Conservation (phyloP, 2,329 filamentous ascomycete genomes). For the Colletotrichum magnum region DNA sequence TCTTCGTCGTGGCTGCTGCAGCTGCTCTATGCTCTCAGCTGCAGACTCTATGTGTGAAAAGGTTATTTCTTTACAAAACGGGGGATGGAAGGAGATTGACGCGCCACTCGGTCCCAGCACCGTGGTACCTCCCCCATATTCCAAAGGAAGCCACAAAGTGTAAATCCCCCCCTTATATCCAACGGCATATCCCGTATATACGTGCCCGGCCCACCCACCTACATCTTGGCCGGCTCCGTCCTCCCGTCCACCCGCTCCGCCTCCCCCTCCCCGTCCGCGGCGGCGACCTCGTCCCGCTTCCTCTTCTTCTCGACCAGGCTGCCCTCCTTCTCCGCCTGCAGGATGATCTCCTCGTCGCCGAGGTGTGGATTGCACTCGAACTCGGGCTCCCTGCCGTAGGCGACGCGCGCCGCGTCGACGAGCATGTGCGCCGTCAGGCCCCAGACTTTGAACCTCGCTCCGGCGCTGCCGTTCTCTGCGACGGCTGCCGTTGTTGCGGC, state of each 20-base stretch:
- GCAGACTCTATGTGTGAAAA: constrained; percentile 12
- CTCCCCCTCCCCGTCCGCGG: constrained; percentile 47
- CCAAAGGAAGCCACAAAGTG: no score
- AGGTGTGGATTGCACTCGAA: constrained; percentile 77
- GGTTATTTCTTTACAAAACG: constrained; percentile 15
- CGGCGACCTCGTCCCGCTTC: constrained; percentile 40
- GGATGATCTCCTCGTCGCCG: constrained; percentile 68
- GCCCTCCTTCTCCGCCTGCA: constrained; percentile 60
- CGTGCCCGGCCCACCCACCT: not conserved
- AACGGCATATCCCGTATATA: not conserved
- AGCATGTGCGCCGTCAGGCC: constrained; percentile 95
- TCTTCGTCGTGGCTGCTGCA: constrained; percentile 25
- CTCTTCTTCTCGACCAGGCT: constrained; percentile 61
- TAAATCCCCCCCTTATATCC: no score
- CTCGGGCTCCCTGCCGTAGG: constrained; percentile 85
- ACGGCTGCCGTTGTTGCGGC: no score
- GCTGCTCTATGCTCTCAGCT: no score
- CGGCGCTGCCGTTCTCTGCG: constrained; percentile 4
- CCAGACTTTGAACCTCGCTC: constrained; percentile 84
- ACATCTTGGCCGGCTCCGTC: constrained; percentile 41
- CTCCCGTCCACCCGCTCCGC: constrained; percentile 37
- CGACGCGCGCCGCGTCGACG: constrained; percentile 88
- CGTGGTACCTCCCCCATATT: no score
- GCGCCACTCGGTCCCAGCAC: not conserved
- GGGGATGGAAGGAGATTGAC: not conserved